A percentile compares a stretch with the other conserved stretches of the same genome.
These are phyloP conservation scores for Cladophialophora psammophila DNA, from an alignment of 2,329 filamentous ascomycete genomes.

Conservation along the genomic window DNA sequence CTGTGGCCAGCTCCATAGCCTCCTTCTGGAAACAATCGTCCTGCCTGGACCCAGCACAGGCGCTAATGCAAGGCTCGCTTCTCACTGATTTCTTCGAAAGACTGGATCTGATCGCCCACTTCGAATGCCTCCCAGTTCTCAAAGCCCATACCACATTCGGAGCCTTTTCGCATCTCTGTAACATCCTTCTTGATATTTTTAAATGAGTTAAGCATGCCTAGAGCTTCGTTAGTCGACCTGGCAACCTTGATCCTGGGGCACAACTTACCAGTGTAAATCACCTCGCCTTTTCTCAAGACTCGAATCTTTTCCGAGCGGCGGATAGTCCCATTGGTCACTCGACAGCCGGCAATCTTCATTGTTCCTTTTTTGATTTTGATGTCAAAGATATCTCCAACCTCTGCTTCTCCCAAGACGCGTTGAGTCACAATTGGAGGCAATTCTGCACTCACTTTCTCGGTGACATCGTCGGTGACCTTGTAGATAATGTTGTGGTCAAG, in stretches of 20 bases:
- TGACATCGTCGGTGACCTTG: constrained; percentile 58
- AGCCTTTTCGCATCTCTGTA: constrained; percentile 84
- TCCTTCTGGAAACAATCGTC: constrained; percentile 7
- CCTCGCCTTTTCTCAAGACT: constrained; percentile 73
- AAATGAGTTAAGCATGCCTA: constrained; percentile 79
- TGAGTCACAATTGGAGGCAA: constrained; percentile 71
- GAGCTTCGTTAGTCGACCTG: constrained; percentile 8
- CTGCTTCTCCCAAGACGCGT: constrained; percentile 84
- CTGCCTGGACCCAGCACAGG: not conserved
- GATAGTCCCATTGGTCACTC: constrained; percentile 80
- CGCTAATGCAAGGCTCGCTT: constrained; percentile 62
- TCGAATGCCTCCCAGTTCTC: constrained; percentile 78
- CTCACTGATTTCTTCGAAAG: constrained; percentile 79
- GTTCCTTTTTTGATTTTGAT: constrained; percentile 78
- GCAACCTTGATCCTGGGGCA: constrained; percentile 4
- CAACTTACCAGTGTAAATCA: constrained; percentile 81
- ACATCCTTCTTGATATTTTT: constrained; percentile 95
- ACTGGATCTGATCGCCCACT: constrained; percentile 85
- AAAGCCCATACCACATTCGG: constrained; percentile 92
- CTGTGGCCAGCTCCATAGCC: not conserved
- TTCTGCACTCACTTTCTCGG: constrained; percentile 69
- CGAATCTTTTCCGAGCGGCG: constrained; percentile 69
- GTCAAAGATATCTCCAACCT: constrained; percentile 81
- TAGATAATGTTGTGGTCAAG: constrained; percentile 77
- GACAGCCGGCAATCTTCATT: constrained; percentile 84